Percentiles rank a stretch among this genome's conserved stretches.
phyloP scores from a whole-genome alignment of 108 stramenopile species.

The Fragilaria crotonensis region DNA sequence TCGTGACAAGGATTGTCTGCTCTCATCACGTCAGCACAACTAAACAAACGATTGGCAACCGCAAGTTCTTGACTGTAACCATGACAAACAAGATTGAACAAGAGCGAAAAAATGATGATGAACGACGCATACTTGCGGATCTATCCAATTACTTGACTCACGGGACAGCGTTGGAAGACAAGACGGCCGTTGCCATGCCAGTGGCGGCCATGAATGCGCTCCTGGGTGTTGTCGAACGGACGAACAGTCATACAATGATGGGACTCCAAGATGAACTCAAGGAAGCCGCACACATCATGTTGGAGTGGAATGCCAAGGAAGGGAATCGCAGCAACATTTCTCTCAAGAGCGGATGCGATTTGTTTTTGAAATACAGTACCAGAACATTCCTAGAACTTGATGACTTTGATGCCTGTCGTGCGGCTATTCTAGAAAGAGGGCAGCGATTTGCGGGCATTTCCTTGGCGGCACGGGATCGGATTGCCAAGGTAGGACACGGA shows the following conservation, averaged over 20 bases:
- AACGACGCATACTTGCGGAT: neutral
- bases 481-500: slow-evolving; percentile 71
- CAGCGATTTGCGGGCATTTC: slow-evolving; percentile 82
- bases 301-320: slow-evolving; percentile 38
- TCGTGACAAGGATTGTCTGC: too few species aligned
- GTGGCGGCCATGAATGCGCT: slow-evolving; percentile 84
- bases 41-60: too few species aligned
- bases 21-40: too few species aligned
- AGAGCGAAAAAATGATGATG: neutral
- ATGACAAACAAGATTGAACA: too few species aligned
- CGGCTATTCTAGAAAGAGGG: slow-evolving; percentile 82
- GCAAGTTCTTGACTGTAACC: too few species aligned
- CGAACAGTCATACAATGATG: slow-evolving; percentile 81
- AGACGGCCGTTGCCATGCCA: slow-evolving; percentile 66
- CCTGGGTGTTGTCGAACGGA: slow-evolving; percentile 75
- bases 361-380: slow-evolving; percentile 87
- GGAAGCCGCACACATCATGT: slow-evolving; percentile 53
- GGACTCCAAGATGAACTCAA: slow-evolving; percentile 75
- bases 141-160: neutral
- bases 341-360: slow-evolving; percentile 60
- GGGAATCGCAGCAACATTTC: slow-evolving; percentile 58
- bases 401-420: slow-evolving; percentile 72
- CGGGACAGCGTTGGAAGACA: slow-evolving; percentile 17
- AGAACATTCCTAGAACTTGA: slow-evolving; percentile 73
- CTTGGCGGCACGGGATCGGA: slow-evolving; percentile 79